Evolutionary conservation across 163 green algal genomes (phyloP), one percentile per base, ranked within the genome.

Genomic region (Coccomyxa subellipsoidea): DNA sequence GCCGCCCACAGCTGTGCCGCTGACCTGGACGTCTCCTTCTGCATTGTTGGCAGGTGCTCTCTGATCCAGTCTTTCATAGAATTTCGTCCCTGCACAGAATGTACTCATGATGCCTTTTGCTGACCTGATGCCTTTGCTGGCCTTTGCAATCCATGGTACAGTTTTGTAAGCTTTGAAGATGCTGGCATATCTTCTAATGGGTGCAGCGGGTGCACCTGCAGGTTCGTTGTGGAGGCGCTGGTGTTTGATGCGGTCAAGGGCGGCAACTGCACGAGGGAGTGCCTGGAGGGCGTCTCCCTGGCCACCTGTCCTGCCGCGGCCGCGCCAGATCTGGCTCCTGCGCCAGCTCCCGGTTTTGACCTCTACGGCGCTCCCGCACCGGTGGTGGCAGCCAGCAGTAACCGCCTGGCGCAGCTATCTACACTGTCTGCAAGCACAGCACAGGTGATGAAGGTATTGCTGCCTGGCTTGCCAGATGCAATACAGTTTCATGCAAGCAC

Each of bases 11-110:
- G 12, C 37, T 79, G 73, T 37, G 37, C 38, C 7, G 37, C 73
- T 36, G 73, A 79, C 73, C 38, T 79, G 73, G 73, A 79, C 37
- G 23, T 37, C 37, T 54, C 36, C 37, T 79, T 69, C 73, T 79
- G 73, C 73, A 37, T 79, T 27, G 32, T 39, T 38, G 70, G 70
- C 70, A 77, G 70, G 70, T 40, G 2, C n/a, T n/a, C n/a, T n/a
- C n/a, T n/a, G n/a, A n/a, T n/a, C n/a, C n/a, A 47, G 70, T 53
- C 27, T 6, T 15, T 39, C 70, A 77, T 0, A 38, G 8, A 34
- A 8, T 31, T 25, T 12, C 23, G 66, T 36, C 18, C 8, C 23
- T 15, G 27, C n/a, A n/a, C n/a, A n/a, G n/a, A n/a, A n/a, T n/a
- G n/a, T n/a, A n/a, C n/a, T n/a, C n/a, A n/a, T n/a, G n/a, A n/a